Conservation (phyloP, 2,329 filamentous ascomycete species). For the Acrodontium crateriforme region DNA sequence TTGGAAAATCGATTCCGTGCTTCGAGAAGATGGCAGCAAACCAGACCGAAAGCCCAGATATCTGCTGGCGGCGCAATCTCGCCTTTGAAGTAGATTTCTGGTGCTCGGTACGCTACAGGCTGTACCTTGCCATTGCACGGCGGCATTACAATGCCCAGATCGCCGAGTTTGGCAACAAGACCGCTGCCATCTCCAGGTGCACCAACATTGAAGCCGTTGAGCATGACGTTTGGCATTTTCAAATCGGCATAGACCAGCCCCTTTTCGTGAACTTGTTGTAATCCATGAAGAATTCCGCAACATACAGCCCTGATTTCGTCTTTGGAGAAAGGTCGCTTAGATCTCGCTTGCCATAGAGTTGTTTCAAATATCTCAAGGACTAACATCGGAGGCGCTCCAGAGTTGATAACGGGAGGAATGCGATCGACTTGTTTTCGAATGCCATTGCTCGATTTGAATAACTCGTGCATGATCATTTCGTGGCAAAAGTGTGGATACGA, state of each 20-base stretch:
- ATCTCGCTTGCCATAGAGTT: slow-evolving; percentile 15
- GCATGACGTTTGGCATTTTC: slow-evolving; percentile 19
- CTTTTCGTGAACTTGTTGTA: slow-evolving; percentile 13
- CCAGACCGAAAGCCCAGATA: slow-evolving; percentile 17
- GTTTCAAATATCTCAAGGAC: slow-evolving; percentile 16
- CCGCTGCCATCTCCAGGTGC: slow-evolving; percentile 6
- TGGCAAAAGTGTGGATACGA: slow-evolving; percentile 14
- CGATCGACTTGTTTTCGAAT: slow-evolving; percentile 17
- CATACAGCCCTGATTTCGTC: slow-evolving; percentile 12
- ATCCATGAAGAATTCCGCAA: slow-evolving; percentile 11
- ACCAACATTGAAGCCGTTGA: slow-evolving; percentile 13
- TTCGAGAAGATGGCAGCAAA: slow-evolving; percentile 18
- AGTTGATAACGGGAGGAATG: slow-evolving; percentile 8
- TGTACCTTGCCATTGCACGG: slow-evolving; percentile 14
- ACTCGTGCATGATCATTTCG: slow-evolving; percentile 20
- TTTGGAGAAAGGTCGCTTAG: slow-evolving; percentile 13
- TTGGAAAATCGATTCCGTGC: slow-evolving; percentile 12
- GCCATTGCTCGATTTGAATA: slow-evolving; percentile 12
- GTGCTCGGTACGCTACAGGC: slow-evolving; percentile 17
- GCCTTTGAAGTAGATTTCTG: slow-evolving; percentile 17
- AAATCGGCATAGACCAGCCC: slow-evolving; percentile 18
- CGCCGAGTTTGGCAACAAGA: slow-evolving; percentile 15
- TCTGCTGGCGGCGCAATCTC: slow-evolving; percentile 15
- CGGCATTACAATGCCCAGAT: slow-evolving; percentile 16
- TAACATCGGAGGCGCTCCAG: slow-evolving; percentile 10